phyloP scores from a whole-genome alignment of 495 filamentous ascomycete species.

The Trichoderma parareesei region DNA sequence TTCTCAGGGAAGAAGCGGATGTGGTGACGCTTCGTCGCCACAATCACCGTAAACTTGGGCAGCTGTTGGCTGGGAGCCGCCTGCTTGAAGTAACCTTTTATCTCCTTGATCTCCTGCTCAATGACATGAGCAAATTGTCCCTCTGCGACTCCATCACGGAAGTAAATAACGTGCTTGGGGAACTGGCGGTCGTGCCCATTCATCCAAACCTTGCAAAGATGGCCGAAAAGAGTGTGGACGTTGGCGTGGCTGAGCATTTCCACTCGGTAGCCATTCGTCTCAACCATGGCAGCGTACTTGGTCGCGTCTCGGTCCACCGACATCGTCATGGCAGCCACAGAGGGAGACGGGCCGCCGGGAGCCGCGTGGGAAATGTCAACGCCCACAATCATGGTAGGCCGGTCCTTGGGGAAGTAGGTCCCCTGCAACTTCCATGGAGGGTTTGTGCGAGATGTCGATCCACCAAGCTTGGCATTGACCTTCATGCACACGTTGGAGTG shows the following conservation, averaged over 20 bases:
- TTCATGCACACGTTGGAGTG: constrained; percentile 88
- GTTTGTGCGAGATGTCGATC: constrained; percentile 45
- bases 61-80: constrained; percentile 18
- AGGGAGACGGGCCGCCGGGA: constrained; percentile 52
- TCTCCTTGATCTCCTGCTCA: constrained; percentile 59
- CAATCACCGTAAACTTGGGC: constrained; percentile 60
- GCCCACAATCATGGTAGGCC: constrained; percentile 67
- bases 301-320: constrained; percentile 62
- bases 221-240: constrained; percentile 53
- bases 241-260: constrained; percentile 65
- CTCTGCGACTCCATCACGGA: constrained; percentile 90
- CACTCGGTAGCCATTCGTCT: constrained; percentile 67
- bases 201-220: constrained; percentile 57
- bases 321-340: constrained; percentile 80
- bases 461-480: constrained; percentile 92
- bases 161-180: constrained; percentile 73
- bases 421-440: constrained; percentile 13
- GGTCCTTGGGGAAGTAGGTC: constrained; percentile 33
- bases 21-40: constrained; percentile 90
- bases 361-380: constrained; percentile 81
- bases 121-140: constrained; percentile 74
- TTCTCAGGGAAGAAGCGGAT: constrained; percentile 75
- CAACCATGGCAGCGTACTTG: constrained; percentile 64
- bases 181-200: constrained; percentile 34
- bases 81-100: constrained; percentile 48